phyloP scores from a whole-genome alignment of 108 stramenopile genomes.

The Cafeteria roenbergensis region DNA sequence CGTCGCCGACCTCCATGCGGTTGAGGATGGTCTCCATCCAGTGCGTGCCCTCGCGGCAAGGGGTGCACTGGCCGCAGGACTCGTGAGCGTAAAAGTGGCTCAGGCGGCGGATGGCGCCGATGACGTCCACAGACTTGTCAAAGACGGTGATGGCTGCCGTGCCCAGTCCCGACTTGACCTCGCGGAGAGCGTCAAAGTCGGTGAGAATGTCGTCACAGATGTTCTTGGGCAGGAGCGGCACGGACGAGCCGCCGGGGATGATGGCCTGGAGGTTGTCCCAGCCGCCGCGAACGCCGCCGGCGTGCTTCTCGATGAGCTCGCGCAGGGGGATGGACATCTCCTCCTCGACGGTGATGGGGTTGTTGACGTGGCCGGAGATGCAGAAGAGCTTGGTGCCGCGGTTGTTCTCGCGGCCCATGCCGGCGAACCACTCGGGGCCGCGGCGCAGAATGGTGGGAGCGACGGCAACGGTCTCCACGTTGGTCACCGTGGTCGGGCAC shows the following conservation, averaged over 20 bases:
- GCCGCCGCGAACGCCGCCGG: constrained; percentile 95
- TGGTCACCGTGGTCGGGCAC: constrained; percentile 97
- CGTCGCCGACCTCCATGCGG: constrained; percentile 66
- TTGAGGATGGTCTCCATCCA: constrained; percentile 73
- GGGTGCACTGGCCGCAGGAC: constrained; percentile 99
- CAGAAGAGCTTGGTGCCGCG: constrained; percentile 93
- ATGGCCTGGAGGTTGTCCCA: constrained; percentile 97
- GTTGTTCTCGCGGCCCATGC: constrained; percentile 90
- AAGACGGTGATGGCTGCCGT: constrained; percentile 99
- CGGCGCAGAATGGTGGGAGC: constrained; percentile 91
- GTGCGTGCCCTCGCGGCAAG: constrained; percentile 88
- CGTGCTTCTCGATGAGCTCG: constrained; percentile 94
- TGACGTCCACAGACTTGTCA: constrained; percentile 96
- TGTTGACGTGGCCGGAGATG: constrained; percentile 97
- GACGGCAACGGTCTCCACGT: constrained; percentile 97
- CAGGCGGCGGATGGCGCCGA: constrained; percentile 93
- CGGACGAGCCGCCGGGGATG: constrained; percentile 97
- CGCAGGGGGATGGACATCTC: constrained; percentile 94
- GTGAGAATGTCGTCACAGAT: constrained; percentile 82
- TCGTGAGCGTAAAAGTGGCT: constrained; percentile 99
- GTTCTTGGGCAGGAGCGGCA: constrained; percentile 85
- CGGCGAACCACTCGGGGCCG: constrained; percentile 88
- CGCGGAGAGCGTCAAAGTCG: constrained; percentile 96
- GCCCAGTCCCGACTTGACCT: constrained; percentile 80
- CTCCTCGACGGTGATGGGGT: constrained; percentile 96